These are phyloP conservation scores for Flammula alnicola DNA, from an alignment of 1,284 basidiomycete species.

Conservation along the genomic window DNA sequence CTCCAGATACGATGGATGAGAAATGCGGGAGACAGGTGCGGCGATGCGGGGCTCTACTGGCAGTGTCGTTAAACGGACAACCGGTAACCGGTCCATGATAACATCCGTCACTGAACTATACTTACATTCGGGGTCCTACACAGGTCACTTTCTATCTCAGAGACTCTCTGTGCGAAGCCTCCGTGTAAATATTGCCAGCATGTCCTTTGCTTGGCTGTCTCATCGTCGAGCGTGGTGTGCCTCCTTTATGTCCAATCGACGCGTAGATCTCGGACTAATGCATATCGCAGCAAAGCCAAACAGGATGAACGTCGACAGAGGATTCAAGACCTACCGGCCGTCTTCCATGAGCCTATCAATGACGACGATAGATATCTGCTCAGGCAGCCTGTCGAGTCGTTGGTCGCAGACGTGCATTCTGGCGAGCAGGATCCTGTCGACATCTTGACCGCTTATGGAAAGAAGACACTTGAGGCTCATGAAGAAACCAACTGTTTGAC, in stretches of 20 bases:
- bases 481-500: conserved; percentile 61
- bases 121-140: no score
- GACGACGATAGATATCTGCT: conserved; percentile 45
- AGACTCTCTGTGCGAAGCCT: no score
- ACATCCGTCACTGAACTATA: no score
- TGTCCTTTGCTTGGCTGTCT: conserved; percentile 36
- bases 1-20: no score
- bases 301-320: conserved; percentile 50
- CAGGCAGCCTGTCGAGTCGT: conserved; percentile 40
- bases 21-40: no score
- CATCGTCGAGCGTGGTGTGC: conserved; percentile 32
- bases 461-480: conserved; percentile 58
- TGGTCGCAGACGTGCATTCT: conserved; percentile 46
- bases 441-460: conserved; percentile 52
- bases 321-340: conserved; percentile 43
- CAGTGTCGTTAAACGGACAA: no score
- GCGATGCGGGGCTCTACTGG: no score
- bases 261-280: conserved; percentile 2
- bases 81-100: no score
- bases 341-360: conserved; percentile 46
- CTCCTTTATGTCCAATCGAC: conserved; percentile 2
- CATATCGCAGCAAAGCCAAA: conserved; percentile 40
- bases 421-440: conserved; percentile 44
- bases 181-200: conserved; percentile 13
- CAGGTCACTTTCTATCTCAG: no score